A percentile compares a stretch with the other conserved stretches of the same genome.
Evolutionary conservation across 768 basidiomycete genomes (phyloP).

Genomic region (Lentinula sp.): DNA sequence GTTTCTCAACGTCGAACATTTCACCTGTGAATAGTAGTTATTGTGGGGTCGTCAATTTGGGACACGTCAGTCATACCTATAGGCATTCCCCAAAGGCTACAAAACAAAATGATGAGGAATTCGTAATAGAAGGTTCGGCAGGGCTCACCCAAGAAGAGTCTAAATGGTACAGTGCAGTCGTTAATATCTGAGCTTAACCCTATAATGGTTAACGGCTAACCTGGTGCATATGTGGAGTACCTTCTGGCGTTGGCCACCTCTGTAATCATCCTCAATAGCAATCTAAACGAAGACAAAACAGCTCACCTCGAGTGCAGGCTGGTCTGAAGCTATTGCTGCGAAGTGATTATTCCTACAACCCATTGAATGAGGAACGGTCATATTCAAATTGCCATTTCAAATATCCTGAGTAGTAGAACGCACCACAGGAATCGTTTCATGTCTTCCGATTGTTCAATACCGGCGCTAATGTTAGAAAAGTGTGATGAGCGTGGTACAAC

Average conservation of each 20-base stretch:
- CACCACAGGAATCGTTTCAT: conserved; percentile 74
- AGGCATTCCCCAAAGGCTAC: conserved; percentile 68
- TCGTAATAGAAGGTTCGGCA: neutral
- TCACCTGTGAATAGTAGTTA: conserved; percentile 38
- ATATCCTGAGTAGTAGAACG: conserved; percentile 6
- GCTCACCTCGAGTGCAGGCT: conserved; percentile 56
- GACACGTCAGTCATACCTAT: conserved; percentile 36
- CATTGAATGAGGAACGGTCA: conserved; percentile 1
- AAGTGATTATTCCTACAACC: conserved; percentile 63
- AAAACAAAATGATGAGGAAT: too few relatives aligned
- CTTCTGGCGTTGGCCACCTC: conserved; percentile 49
- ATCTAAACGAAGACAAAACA: neutral
- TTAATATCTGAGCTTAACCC: neutral
- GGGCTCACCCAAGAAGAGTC: conserved; percentile 55
- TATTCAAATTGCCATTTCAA: neutral
- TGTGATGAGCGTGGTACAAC: neutral
- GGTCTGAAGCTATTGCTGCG: conserved; percentile 62
- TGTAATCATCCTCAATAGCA: conserved; percentile 15
- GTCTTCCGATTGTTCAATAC: conserved; percentile 61
- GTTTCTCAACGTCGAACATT: conserved; percentile 64
- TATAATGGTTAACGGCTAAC: conserved; percentile 23
- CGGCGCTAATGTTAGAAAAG: conserved; percentile 35
- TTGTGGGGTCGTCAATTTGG: neutral
- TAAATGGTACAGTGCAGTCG: conserved; percentile 14
- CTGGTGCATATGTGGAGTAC: conserved; percentile 46